Base-by-base conservation (phyloP, 2,329 filamentous ascomycete species). In the Daldinia sp. region DNA sequence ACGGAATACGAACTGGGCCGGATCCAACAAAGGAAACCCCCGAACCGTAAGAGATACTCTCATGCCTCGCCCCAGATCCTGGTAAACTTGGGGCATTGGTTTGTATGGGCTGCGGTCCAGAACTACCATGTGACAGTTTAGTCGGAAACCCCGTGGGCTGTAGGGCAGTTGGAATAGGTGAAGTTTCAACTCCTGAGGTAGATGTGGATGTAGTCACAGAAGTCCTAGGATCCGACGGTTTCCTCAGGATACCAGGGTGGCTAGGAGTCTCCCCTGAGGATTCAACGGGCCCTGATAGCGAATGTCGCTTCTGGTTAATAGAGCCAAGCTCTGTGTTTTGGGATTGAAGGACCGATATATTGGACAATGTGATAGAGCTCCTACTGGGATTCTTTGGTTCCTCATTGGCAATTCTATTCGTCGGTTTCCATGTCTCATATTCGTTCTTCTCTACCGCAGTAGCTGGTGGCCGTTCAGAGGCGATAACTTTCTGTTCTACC, bases 261-360 rank as follows among this genome's bases (percentile, higher is more conserved):
- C 46, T 51, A 15, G 55, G 10, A 4, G 50, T 68, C 37, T 44
- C 48, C 37, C 37, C 68, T 20, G 60, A 44, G 2, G 58, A 44
- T 2, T 64, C 62, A 4, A 58, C 42, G 33, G 54, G 18, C 23
- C 68, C 64, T 30, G 61, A 53, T 30, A 69, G 28, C 23, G 74
- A 73, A 50, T 73, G 69, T 30, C 73, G 71, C 42, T 69, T 70
- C n/a, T 67, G 65, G 4, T 70, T 64, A 2, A 74, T 60, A 5
- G 35, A 35, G 10, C 72, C 72, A 50, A 77, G 70, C 35, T 78
- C 75, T 35, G 46, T 73, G n/a, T 77, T 70, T 62, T 78, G 75
- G 12, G 69, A 70, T 28, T 77, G 71, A 44, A 77, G 70, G 37
- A 75, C 66, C 13, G 76, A 74, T 46, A 71, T 71, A 41, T 64